A percentile compares a stretch with the other conserved stretches of the same genome.
These are phyloP conservation scores for Hibiscus mutabilis DNA, from an alignment of 345 rosid genomes.

Conservation along the genomic window DNA sequence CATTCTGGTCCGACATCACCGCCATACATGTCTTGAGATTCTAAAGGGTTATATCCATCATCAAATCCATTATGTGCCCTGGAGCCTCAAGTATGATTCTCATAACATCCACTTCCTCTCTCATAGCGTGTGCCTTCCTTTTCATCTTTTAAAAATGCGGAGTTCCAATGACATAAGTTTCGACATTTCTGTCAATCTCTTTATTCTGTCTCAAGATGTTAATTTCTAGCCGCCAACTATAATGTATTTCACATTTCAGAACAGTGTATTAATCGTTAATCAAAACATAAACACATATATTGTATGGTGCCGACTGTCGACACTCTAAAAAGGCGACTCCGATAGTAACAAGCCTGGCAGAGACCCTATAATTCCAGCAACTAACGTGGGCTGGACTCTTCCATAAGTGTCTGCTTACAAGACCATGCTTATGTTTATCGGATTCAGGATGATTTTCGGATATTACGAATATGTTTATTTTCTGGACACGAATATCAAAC, in stretches of 20 bases:
- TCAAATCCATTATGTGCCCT: constrained; percentile 39
- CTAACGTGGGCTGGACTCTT: no score
- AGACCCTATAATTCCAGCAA: no score
- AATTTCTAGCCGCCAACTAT: background rate
- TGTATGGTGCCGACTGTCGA: background rate
- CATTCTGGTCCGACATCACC: constrained; percentile 18
- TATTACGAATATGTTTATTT: background rate
- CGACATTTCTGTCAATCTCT: no score
- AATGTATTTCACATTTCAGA: background rate
- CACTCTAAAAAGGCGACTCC: background rate
- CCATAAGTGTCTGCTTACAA: no score
- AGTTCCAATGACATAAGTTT: no score
- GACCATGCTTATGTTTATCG: background rate
- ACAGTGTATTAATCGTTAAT: background rate
- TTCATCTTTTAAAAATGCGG: no score
- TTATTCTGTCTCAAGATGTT: background rate
- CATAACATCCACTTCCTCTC: constrained; percentile 2
- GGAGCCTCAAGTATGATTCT: constrained; percentile 20
- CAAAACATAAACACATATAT: background rate
- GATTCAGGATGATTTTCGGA: background rate
- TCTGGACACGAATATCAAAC: no score
- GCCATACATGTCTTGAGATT: constrained; percentile 29
- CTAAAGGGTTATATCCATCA: constrained; percentile 74
- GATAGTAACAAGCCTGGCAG: background rate
- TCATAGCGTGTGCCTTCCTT: background rate